These are phyloP conservation scores for Chamaenerion angustifolium DNA, from an alignment of 345 rosid genomes.

Conservation along the genomic window DNA sequence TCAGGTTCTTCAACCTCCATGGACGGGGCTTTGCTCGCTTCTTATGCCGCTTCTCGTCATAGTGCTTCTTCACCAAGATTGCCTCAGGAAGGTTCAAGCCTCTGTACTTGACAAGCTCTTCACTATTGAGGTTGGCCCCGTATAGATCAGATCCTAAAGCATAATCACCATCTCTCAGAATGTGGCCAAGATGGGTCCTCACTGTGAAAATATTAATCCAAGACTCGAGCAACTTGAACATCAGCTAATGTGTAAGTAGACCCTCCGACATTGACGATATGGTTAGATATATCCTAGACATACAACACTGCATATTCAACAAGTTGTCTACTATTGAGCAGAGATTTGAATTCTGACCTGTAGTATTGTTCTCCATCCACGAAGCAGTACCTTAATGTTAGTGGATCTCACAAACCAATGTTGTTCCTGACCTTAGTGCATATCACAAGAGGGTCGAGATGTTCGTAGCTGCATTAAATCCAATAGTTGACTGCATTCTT, in stretches of 20 bases:
- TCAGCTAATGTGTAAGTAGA: slow-evolving; percentile 18
- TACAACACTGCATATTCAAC: slow-evolving; percentile 22
- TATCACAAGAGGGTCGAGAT: slow-evolving; percentile 28
- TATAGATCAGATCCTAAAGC: slow-evolving; percentile 24
- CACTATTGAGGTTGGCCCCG: slow-evolving; percentile 20
- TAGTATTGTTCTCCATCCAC: slow-evolving; percentile 12
- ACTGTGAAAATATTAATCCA: slow-evolving; percentile 20
- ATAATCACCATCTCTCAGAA: slow-evolving; percentile 23
- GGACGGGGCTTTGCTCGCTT: slow-evolving; percentile 18
- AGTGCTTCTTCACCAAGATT: slow-evolving; percentile 22
- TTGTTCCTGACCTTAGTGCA: slow-evolving; percentile 26
- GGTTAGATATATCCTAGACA: slow-evolving; percentile 13
- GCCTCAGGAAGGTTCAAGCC: slow-evolving; percentile 17
- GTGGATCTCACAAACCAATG: slow-evolving; percentile 24
- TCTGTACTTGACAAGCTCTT: slow-evolving; percentile 21
- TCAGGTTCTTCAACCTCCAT: slow-evolving; percentile 11
- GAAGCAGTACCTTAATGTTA: slow-evolving; percentile 16
- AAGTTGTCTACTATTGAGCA: slow-evolving; percentile 24
- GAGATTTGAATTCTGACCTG: slow-evolving; percentile 12
- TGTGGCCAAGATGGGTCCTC: slow-evolving; percentile 24
- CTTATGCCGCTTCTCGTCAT: slow-evolving; percentile 17
- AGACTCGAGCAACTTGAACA: slow-evolving; percentile 24
- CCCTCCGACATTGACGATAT: slow-evolving; percentile 10
- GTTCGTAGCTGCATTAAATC: slow-evolving; percentile 21
- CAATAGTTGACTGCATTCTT: no score